A percentile compares a stretch with the other conserved stretches of the same genome.
phyloP scores from a whole-genome alignment of 768 basidiomycete species.

The Rhodosporidiobolus odoratus region DNA sequence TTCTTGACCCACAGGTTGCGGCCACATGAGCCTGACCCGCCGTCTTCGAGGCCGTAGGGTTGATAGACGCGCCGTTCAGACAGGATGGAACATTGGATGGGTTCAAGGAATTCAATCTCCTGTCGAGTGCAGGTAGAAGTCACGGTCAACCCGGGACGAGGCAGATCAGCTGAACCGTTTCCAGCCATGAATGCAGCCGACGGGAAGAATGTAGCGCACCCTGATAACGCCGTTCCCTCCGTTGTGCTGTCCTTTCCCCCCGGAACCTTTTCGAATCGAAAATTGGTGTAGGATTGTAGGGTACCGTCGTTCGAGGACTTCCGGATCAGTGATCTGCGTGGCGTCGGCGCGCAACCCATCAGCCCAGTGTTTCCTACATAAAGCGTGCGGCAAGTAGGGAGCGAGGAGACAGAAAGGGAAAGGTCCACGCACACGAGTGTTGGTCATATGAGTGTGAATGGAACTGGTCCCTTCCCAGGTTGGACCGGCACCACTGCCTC shows the following conservation, averaged over 20 bases:
- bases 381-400: no score
- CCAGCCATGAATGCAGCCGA: neutral
- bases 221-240: slow-evolving; percentile 82
- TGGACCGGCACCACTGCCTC: slow-evolving; percentile 86
- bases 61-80: slow-evolving; percentile 79
- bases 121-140: neutral
- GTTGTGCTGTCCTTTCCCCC: slow-evolving; percentile 46
- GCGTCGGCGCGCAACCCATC: no score
- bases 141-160: neutral
- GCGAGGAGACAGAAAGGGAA: neutral
- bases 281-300: slow-evolving; percentile 85
- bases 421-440: slow-evolving; percentile 53
- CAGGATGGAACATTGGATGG: slow-evolving; percentile 82
- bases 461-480: slow-evolving; percentile 88
- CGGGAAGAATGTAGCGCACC: neutral
- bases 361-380: no score
- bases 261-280: slow-evolving; percentile 33
- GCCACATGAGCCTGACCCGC: slow-evolving; percentile 64
- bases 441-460: slow-evolving; percentile 49
- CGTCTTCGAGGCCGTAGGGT: slow-evolving; percentile 81
- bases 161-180: neutral
- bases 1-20: slow-evolving; percentile 71
- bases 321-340: slow-evolving; percentile 73
- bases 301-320: slow-evolving; percentile 88
- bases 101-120: slow-evolving; percentile 69